These are phyloP conservation scores for Lactarius hengduanensis DNA, from an alignment of 768 basidiomycete genomes.

Conservation along the genomic window DNA sequence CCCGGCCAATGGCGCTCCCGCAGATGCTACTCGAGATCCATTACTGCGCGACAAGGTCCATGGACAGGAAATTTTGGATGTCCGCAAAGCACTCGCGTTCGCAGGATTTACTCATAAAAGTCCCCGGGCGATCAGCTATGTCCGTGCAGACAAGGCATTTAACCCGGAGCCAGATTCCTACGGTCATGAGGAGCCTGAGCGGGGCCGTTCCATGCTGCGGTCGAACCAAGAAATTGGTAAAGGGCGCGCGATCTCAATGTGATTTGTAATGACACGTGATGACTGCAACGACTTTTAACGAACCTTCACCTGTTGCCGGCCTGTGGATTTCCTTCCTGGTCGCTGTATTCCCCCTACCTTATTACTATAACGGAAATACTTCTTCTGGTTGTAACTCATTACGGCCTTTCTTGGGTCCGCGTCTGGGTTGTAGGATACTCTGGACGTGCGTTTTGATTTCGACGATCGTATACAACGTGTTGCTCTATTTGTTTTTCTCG, in stretches of 20 bases:
- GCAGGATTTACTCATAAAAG: constrained; percentile 91
- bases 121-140: constrained; percentile 74
- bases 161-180: constrained; percentile 53
- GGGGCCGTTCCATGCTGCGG: constrained; percentile 66
- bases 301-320: background rate
- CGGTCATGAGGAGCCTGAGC: constrained; percentile 45
- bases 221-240: constrained; percentile 60
- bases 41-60: constrained; percentile 82
- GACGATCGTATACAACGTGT: constrained; percentile 20
- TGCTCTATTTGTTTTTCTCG: constrained; percentile 19
- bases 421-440: constrained; percentile 18
- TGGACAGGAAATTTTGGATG: constrained; percentile 82
- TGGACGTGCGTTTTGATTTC: constrained; percentile 12
- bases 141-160: constrained; percentile 72
- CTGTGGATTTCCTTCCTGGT: constrained; percentile 20
- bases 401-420: constrained; percentile 2
- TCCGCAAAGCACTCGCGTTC: constrained; percentile 89
- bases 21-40: constrained; percentile 86
- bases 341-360: constrained; percentile 21
- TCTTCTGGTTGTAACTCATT: constrained; percentile 4
- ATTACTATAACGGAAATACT: constrained; percentile 16
- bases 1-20: constrained; percentile 81
- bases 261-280: constrained; percentile 33
- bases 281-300: constrained; percentile 22
- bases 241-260: constrained; percentile 85